Evolutionary conservation across 1,139 yeast genomes (phyloP), one percentile per base, ranked within the genome.

Genomic region (Kazachstania sp.): DNA sequence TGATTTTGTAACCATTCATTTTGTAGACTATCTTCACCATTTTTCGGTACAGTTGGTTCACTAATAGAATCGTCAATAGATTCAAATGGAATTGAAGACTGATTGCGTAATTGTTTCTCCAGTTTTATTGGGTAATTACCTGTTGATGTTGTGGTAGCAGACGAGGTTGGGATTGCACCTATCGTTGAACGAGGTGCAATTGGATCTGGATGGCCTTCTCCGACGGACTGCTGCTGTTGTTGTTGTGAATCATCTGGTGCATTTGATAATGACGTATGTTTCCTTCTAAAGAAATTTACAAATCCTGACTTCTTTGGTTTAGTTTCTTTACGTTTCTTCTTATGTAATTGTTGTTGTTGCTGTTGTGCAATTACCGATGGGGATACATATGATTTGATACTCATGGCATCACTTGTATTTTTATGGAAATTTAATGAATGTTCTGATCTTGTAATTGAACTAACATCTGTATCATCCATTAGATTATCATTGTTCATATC

Each of bases 1-100:
- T 52, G 50, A 31, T 56, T 49, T 39, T 57, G 61, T 36, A 57
- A 41, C 57, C 57, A 57, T 19, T 47, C 46, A 39, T 39, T 46
- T 32, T 46, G 41, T 19, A 31, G 16, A n/a, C 39, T 43, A 16
- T 41, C 23, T 13, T 30, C 32, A 37, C 30, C n/a, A 15, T 8
- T 23, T 20, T 26, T 37, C 2, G 16, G 16, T 2, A 6, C 20
- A 23, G 11, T 19, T 11, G 29, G 20, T 19, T 39, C 16, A 18
- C 9, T 16, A 39, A 34, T 31, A 2, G 20, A 28, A 23, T 20
- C 34, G 8, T 44, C 37, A 15, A 31, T 20, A 1, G 41, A 41
- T 8, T 41, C 44, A 34, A 32, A 32, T 9, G 23, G 18, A 11
- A 18, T 38, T 30, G 18, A 19, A 38, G 4, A 18, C 2, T 8